Evolutionary conservation across 1,284 basidiomycete genomes (phyloP).

Genomic region (Irpex sp.): DNA sequence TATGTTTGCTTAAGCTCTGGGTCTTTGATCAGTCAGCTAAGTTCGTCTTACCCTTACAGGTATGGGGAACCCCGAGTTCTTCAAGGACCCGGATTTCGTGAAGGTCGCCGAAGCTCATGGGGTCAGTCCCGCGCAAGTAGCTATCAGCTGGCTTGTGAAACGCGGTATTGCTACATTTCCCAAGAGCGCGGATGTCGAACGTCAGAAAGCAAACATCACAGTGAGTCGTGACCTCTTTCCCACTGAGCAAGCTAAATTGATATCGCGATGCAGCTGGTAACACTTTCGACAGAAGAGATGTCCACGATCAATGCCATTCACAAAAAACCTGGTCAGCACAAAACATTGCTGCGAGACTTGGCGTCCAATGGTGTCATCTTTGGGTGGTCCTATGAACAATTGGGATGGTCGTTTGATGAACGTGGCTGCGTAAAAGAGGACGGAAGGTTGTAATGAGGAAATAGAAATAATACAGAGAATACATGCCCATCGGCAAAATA

Average conservation of each 20-base stretch:
- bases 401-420: conserved; percentile 40
- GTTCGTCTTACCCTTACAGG: conserved; percentile 15
- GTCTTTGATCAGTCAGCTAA: no score
- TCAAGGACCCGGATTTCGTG: conserved; percentile 27
- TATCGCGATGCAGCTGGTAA: conserved; percentile 28
- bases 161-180: conserved; percentile 41
- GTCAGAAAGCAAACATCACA: conserved; percentile 46
- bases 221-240: conserved; percentile 20
- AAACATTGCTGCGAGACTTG: conserved; percentile 34
- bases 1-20: conserved; percentile 6
- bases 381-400: conserved; percentile 48
- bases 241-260: neutral
- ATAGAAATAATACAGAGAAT: no score
- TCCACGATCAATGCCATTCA: conserved; percentile 36
- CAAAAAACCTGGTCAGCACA: conserved; percentile 43
- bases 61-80: conserved; percentile 21
- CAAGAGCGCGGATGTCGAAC: conserved; percentile 44
- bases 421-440: conserved; percentile 7
- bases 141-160: conserved; percentile 50
- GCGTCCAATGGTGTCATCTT: conserved; percentile 33
- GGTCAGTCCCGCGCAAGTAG: conserved; percentile 46
- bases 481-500: no score
- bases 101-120: conserved; percentile 43
- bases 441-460: no score
- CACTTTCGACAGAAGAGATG: conserved; percentile 38